Conservation (phyloP, 2,329 filamentous ascomycete genomes). For the Fusarium stilboides region DNA sequence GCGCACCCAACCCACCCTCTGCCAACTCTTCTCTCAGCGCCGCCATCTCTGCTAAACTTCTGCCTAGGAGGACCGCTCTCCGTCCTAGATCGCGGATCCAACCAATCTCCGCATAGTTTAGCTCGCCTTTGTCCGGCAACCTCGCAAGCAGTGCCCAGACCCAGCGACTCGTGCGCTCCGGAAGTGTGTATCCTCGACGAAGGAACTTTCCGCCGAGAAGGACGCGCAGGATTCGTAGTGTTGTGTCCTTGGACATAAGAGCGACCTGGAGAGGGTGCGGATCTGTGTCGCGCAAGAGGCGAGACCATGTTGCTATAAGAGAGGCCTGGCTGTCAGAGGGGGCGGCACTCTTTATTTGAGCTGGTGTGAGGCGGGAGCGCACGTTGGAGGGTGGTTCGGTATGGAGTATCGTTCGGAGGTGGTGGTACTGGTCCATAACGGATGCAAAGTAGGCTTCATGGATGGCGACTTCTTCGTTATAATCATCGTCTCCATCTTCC, state of each 20-base stretch:
- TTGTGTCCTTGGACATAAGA: constrained; percentile 75
- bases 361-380: constrained; percentile 66
- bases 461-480: constrained; percentile 57
- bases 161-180: constrained; percentile 83
- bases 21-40: constrained; percentile 61
- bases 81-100: constrained; percentile 85
- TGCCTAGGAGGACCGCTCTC: constrained; percentile 75
- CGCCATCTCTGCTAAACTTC: constrained; percentile 68
- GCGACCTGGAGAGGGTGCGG: constrained; percentile 73
- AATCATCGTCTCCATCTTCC: constrained; percentile 47
- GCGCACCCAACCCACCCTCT: constrained; percentile 59
- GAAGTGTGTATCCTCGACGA: constrained; percentile 70
- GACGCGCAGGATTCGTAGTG: constrained; percentile 77
- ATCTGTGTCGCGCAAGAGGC: constrained; percentile 66
- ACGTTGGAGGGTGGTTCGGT: constrained; percentile 67
- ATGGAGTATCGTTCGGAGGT: constrained; percentile 75
- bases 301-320: constrained; percentile 67
- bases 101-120: constrained; percentile 82
- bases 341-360: constrained; percentile 70
- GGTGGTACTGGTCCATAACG: constrained; percentile 75
- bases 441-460: constrained; percentile 77
- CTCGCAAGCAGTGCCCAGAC: constrained; percentile 86
- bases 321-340: constrained; percentile 66
- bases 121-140: constrained; percentile 80
- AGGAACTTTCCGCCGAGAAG: constrained; percentile 76